Evolutionary conservation across 345 rosid genomes (phyloP), one percentile per base, ranked within the genome.

Genomic region (Syzygium aqueum): DNA sequence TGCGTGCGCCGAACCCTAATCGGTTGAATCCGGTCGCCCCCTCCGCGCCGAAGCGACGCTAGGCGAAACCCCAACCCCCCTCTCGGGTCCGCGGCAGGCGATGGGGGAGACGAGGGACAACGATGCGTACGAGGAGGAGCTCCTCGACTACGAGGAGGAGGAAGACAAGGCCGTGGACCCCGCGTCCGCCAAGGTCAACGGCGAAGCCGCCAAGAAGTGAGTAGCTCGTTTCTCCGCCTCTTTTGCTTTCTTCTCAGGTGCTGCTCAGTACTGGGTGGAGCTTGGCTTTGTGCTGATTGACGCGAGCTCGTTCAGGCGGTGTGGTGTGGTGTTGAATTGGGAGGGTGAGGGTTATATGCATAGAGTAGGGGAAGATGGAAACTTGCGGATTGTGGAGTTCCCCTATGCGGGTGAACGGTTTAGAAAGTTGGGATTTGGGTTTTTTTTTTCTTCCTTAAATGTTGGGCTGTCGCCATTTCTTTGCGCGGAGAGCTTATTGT

Each of bases 41-140:
- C 30, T 12, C 46, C 46, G 49, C 0, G 2, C 19, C 50, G 86
- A 21, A 11, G 28, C 25, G 28, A 73, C 6, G 57, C 25, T 13
- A 40, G 49, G 28, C 43, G 40, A 6, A 43, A 43, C 5, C 7
- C 46, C 46, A 43, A 43, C 7, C 46, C 46, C 46, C 46, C 46
- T 1, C 46, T 43, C 46, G 46, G 7, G 46, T 43, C 63, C 25
- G 63, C 53, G 43, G 33, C 37, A 80, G 85, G 57, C 57, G 16
- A 97, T 97, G 99, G 99, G 95, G 77, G 99, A 97, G 84, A 94
- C 96, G 57, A 95, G 94, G 88, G 99, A 96, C 91, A 95, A 93
- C 97, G 99, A 97, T 50, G 94, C 95, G n/a, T 97, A 97, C 90
- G 99, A 97, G 95, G 99, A 97, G 88, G 99, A 97, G 97, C 99